Evolutionary conservation across 495 filamentous ascomycete genomes (phyloP).

Genomic region (Penicillium dipodomyicola): DNA sequence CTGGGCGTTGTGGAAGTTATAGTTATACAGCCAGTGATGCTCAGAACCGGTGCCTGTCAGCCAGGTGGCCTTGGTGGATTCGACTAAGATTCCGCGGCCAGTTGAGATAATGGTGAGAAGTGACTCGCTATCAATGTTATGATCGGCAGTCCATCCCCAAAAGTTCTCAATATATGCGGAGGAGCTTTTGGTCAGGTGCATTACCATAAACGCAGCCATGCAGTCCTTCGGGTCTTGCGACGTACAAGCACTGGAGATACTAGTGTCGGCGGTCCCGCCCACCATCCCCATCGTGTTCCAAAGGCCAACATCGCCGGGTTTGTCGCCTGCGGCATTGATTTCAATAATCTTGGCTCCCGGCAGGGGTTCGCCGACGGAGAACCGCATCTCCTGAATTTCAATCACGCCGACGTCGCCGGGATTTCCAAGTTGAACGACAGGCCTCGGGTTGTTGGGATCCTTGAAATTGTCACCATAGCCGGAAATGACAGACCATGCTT

Average conservation of each 20-base stretch:
- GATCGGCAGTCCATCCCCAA: conserved; percentile 63
- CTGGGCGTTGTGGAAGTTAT: conserved; percentile 47
- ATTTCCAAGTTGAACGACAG: conserved; percentile 59
- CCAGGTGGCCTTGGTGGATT: conserved; percentile 45
- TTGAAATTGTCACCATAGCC: conserved; percentile 52
- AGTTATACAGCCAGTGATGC: conserved; percentile 51
- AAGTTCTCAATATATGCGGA: conserved; percentile 59
- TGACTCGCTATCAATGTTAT: conserved; percentile 45
- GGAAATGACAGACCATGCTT: conserved; percentile 52
- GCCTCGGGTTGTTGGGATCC: conserved; percentile 47
- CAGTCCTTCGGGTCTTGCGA: conserved; percentile 34
- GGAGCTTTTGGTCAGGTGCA: conserved; percentile 50
- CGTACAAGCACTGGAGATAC: conserved; percentile 38
- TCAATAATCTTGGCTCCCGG: conserved; percentile 50
- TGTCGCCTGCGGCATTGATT: conserved; percentile 49
- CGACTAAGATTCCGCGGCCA: conserved; percentile 50
- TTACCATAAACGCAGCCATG: conserved; percentile 51
- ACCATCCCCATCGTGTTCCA: conserved; percentile 55
- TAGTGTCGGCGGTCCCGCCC: conserved; percentile 51
- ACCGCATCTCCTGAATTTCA: conserved; percentile 58
- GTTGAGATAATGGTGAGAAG: conserved; percentile 43
- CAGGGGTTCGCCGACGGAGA: conserved; percentile 50
- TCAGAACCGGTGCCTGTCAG: conserved; percentile 44
- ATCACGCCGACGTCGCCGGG: conserved; percentile 54
- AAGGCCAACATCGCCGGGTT: conserved; percentile 56